These are phyloP conservation scores for Aspergillus sergii DNA, from an alignment of 2,329 filamentous ascomycete species.

Conservation along the genomic window DNA sequence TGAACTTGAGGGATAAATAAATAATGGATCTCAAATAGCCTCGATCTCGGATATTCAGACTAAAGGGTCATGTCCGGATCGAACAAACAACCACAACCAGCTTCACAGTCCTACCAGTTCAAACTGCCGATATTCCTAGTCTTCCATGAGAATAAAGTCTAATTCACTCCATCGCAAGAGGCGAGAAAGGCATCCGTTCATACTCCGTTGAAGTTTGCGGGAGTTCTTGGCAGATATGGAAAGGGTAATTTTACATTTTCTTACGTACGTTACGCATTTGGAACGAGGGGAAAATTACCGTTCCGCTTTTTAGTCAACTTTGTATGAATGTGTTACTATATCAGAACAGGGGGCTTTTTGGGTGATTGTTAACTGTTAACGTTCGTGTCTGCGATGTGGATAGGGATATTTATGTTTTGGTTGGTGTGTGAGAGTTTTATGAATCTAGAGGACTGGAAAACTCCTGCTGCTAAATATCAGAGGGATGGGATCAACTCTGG, in stretches of 20 bases:
- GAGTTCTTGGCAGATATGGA: background rate
- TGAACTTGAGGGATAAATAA: background rate
- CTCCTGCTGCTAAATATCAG: background rate
- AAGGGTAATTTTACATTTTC: background rate
- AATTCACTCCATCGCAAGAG: background rate
- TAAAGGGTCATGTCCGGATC: background rate
- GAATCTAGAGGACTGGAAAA: background rate
- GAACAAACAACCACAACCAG: background rate
- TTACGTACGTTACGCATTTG: background rate
- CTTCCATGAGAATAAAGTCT: background rate
- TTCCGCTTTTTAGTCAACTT: background rate
- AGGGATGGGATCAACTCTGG: background rate
- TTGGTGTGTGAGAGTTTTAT: background rate
- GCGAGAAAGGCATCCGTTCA: background rate
- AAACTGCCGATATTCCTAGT: too few species aligned
- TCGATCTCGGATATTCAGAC: background rate
- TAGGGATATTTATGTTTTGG: background rate
- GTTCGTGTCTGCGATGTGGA: background rate
- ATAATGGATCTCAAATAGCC: background rate
- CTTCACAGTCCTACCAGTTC: background rate
- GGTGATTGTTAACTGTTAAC: background rate
- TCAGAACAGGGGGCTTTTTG: background rate
- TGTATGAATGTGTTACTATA: too few species aligned
- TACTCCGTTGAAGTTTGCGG: constrained; percentile 1
- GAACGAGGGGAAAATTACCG: background rate